Conservation (phyloP, 2,329 filamentous ascomycete species). For the Torrubiella hemipterigena region DNA sequence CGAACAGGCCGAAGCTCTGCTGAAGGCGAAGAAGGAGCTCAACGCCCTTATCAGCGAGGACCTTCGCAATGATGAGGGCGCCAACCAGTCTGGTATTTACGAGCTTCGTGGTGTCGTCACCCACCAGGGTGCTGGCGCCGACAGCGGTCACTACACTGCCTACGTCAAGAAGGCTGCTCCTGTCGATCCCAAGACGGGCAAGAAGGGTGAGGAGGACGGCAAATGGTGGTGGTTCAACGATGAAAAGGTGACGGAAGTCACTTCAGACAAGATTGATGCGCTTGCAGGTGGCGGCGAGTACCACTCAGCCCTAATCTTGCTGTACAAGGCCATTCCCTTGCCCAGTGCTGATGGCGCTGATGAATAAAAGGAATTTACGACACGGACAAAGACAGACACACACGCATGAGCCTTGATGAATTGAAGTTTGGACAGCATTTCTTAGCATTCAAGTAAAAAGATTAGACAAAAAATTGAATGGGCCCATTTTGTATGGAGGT, state of each 20-base stretch:
- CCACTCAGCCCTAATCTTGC: conserved; percentile 69
- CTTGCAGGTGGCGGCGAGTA: conserved; percentile 82
- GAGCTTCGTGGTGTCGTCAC: conserved; percentile 90
- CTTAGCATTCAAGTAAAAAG: too few relatives aligned
- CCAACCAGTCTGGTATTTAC: conserved; percentile 90
- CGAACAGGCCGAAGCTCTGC: conserved; percentile 64
- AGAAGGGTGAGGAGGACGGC: conserved; percentile 70
- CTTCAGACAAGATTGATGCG: conserved; percentile 79
- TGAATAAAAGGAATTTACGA: conserved; percentile 9
- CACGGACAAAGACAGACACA: too few relatives aligned
- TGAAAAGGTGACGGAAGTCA: conserved; percentile 89
- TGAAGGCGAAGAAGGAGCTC: conserved; percentile 79
- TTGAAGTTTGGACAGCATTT: too few relatives aligned
- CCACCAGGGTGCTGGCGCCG: conserved; percentile 90
- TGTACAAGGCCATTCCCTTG: conserved; percentile 65
- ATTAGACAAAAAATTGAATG: too few relatives aligned
- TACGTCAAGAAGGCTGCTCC: conserved; percentile 86
- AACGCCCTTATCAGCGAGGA: conserved; percentile 64
- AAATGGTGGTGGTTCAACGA: conserved; percentile 99
- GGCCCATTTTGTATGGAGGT: too few relatives aligned
- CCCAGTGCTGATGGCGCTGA: conserved; percentile 40
- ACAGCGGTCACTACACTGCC: conserved; percentile 95
- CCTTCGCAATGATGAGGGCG: conserved; percentile 63
- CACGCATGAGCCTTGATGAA: too few relatives aligned
- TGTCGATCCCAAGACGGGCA: conserved; percentile 63